Base-by-base conservation (phyloP, 768 basidiomycete species). In the Lactarius trivialis region DNA sequence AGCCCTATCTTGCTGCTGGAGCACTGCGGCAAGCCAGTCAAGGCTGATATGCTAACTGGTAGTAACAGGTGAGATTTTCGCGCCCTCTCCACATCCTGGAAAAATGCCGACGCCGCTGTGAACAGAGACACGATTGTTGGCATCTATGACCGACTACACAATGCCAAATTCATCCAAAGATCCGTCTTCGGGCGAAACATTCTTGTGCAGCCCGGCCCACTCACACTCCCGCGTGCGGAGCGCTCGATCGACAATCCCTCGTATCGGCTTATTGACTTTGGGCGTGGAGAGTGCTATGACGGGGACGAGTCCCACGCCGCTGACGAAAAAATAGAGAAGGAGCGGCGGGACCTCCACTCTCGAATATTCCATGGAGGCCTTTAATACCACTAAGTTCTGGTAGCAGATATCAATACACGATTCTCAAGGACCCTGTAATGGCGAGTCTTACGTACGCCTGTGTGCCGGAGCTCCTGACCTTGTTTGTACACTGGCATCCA, bases 221-320 rank as follows among this genome's bases (percentile, higher is more conserved):
- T 79, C 48, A 72, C 71, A 8, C 63, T 65, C n/a, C 71, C 72
- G 2, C 74, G 70, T 0, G 24, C n/a, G 14, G 32, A 64, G 53
- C 74, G 77, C 15, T 71, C 73, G 14, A 7, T 64, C 33, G 19
- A 60, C 7, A 43, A 61, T 1, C 75, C 76, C 9, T 75, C 73
- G 55, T 82, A 80, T 66, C 76, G 81, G 26, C 55, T 82, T 63
- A 81, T 83, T 57, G 82, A 83, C 66, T 81, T 82, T 41, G 82
- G 82, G 14, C 73, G 81, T 6, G 69, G 56, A 14, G 4, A 2
- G 41, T 24, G 17, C 30, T 45, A 26, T 1, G 26, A 51, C 15
- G 4, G 3, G 8, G 21, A 21, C 21, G 1, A 3, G 9, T 19
- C 21, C 7, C 1, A 55, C 17, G 4, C 4, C 11, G 4, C 28